These are phyloP conservation scores for Picochlorum sp. DNA, from an alignment of 139 green algal genomes.

Conservation along the genomic window DNA sequence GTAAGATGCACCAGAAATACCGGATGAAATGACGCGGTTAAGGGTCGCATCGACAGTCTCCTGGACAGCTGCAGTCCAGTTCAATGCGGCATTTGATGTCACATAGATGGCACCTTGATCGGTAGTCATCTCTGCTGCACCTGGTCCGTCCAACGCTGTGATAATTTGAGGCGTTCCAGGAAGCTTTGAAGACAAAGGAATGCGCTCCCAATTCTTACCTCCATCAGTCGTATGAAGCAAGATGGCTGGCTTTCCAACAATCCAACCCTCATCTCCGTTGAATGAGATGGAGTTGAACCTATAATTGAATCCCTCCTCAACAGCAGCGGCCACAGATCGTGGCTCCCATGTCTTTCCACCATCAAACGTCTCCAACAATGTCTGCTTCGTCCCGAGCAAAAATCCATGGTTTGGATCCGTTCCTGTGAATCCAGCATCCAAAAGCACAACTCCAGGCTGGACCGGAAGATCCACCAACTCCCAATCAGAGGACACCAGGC, in stretches of 20 bases:
- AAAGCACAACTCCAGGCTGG: slow-evolving; percentile 83
- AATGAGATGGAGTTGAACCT: slow-evolving; percentile 96
- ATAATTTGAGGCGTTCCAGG: slow-evolving; percentile 79
- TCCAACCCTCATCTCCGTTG: slow-evolving; percentile 93
- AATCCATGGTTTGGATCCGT: slow-evolving; percentile 90
- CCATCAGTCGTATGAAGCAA: slow-evolving; percentile 92
- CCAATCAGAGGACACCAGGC: slow-evolving; percentile 53
- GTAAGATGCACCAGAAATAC: slow-evolving; percentile 93
- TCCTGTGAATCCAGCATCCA: slow-evolving; percentile 90
- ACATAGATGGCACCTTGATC: slow-evolving; percentile 98
- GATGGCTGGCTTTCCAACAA: slow-evolving; percentile 97
- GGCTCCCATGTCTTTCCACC: slow-evolving; percentile 88
- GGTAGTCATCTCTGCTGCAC: slow-evolving; percentile 92
- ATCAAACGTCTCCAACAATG: slow-evolving; percentile 94
- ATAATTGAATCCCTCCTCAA: slow-evolving; percentile 81
- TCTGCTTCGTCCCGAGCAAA: slow-evolving; percentile 92
- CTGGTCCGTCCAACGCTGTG: slow-evolving; percentile 50
- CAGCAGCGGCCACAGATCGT: slow-evolving; percentile 46
- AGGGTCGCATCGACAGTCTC: slow-evolving; percentile 98
- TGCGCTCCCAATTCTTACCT: slow-evolving; percentile 90
- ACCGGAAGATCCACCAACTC: slow-evolving; percentile 71
- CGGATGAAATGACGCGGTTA: slow-evolving; percentile 72
- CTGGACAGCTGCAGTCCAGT: slow-evolving; percentile 94
- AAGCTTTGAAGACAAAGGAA: slow-evolving; percentile 89
- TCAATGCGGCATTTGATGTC: slow-evolving; percentile 87